Evolutionary conservation across 2,329 filamentous ascomycete genomes (phyloP), one percentile per base, ranked within the genome.

Genomic region (Fusarium denticulatum): DNA sequence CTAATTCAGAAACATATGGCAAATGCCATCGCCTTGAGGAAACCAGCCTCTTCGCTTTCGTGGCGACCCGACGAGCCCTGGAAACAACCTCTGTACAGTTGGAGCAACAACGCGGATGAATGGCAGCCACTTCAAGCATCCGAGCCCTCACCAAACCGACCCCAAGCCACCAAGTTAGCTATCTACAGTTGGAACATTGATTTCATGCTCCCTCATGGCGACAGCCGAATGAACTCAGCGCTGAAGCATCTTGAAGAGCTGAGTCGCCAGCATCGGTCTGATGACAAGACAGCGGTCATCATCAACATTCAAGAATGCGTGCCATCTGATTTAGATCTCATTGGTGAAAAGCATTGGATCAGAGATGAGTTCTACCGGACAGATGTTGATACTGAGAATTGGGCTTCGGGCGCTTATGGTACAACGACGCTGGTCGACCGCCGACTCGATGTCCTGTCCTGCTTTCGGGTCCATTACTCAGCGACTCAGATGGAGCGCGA

Each of bases 221-320:
- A 80, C 22, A 75, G 74, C 5, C 77, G 82, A 1, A 83, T 83
- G 80, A 73, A 74, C 13, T 69, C 78, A 5, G 82, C 80, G 1
- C 72, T 83, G 13, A 71, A 77, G 16, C 67, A 83, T 45, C 69
- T 83, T 22, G 65, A 55, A 28, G 50, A 26, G 45, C 65, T 65
- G 13, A 58, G 39, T 52, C 57, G n/a, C 12, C 49, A 53, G 16
- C 40, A 69, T 24, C 59, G 68, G 14, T 46, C 52, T 11, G 58
- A 47, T 60, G 18, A 63, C 52, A 22, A 30, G 36, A 69, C 65
- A 10, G 78, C 85, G 1, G 67, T 78, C 5, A 77, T 88, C 9
- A 82, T 89, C 64, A 86, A 86, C 76, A 78, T 90, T 4, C 87
- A 89, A 70, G 88, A 90, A 76, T 89, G 88, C 82, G 79, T 82